Conservation (phyloP, 192 early-diverging fungal species). For the Mortierella claussenii region DNA sequence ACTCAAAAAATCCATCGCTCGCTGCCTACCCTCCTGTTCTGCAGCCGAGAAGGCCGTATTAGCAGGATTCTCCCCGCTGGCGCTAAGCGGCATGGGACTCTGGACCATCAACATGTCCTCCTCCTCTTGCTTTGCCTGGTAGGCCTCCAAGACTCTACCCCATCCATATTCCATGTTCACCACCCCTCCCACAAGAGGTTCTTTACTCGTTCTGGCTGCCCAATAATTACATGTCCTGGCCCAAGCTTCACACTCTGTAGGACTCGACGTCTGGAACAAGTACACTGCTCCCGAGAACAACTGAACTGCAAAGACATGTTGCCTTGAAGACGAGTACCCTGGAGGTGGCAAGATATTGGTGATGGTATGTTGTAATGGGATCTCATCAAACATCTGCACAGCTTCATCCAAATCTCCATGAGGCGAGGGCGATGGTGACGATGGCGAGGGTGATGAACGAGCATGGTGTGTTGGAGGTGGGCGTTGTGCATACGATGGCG, state of each 20-base stretch:
- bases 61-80: background rate
- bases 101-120: background rate
- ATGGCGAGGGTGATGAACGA: background rate
- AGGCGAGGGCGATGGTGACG: background rate
- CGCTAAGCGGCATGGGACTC: constrained; percentile 2
- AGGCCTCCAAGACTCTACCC: constrained; percentile 63
- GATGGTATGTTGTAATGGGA: constrained; percentile 82
- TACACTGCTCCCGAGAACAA: constrained; percentile 85
- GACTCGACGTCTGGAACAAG: constrained; percentile 85
- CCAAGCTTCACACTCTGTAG: constrained; percentile 84
- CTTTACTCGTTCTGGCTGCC: constrained; percentile 91
- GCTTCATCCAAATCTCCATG: constrained; percentile 12
- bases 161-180: constrained; percentile 96
- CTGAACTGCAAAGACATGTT: constrained; percentile 88
- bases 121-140: constrained; percentile 13
- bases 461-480: background rate
- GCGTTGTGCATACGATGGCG: background rate
- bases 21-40: no score
- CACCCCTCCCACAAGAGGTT: constrained; percentile 88
- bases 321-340: constrained; percentile 81
- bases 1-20: background rate
- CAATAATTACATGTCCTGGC: constrained; percentile 92
- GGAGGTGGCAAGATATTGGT: constrained; percentile 86
- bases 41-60: background rate
- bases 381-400: constrained; percentile 49